Evolutionary conservation across 179 eudicot species (phyloP).

Genomic region (Spinacia oleracea): DNA sequence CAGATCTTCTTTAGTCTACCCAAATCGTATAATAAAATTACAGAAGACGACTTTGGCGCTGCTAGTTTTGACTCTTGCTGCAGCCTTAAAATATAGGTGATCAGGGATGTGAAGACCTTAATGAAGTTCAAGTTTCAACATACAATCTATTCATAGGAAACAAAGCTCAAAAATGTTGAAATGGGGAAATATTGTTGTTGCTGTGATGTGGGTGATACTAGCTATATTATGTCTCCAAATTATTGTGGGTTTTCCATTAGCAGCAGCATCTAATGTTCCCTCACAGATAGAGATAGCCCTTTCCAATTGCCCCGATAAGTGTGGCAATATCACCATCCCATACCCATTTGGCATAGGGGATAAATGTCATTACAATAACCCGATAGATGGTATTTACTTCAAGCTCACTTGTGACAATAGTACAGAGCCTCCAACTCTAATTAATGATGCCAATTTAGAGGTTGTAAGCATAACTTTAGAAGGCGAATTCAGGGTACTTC

Average conservation of each 20-base stretch:
- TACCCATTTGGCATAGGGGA: constrained; percentile 31
- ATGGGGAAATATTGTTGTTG: constrained; percentile 2
- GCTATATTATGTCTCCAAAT: neutral
- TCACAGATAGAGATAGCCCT: constrained; percentile 1
- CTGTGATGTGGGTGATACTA: neutral
- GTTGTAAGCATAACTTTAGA: neutral
- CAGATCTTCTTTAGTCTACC: neutral
- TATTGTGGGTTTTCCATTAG: neutral
- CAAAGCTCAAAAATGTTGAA: neutral
- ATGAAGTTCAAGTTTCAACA: neutral
- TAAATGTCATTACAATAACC: neutral
- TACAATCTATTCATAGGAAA: neutral
- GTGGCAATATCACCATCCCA: constrained; percentile 24
- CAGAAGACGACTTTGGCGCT: neutral
- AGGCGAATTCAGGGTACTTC: neutral
- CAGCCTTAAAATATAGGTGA: neutral
- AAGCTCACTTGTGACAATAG: constrained; percentile 11
- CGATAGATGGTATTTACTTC: neutral
- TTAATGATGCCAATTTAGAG: neutral
- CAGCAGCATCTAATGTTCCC: neutral
- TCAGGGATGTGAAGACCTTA: neutral
- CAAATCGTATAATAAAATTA: neutral
- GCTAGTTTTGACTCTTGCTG: neutral
- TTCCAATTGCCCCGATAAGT: constrained; percentile 8
- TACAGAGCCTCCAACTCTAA: constrained; percentile 20